Evolutionary conservation across 2,329 filamentous ascomycete species (phyloP).

Genomic region (Fusarium mangiferae): DNA sequence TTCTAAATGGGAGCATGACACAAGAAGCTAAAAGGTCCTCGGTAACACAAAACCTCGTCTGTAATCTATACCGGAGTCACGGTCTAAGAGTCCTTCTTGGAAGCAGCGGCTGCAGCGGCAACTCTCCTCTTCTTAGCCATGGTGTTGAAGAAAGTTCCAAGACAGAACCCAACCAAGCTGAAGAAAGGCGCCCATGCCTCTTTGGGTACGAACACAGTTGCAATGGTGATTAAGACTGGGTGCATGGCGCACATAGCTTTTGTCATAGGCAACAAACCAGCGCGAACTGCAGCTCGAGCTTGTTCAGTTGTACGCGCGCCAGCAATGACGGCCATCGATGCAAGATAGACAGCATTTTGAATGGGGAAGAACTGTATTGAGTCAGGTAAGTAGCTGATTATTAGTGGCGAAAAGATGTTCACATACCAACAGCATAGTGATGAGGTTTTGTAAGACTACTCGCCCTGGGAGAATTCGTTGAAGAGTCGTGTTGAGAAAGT

Average conservation of each 20-base stretch:
- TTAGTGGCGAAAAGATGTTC: no score
- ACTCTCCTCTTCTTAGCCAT: constrained; percentile 11
- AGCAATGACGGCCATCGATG: constrained; percentile 23
- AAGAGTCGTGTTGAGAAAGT: constrained; percentile 9
- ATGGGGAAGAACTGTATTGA: constrained; percentile 14
- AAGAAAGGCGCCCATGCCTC: constrained; percentile 10
- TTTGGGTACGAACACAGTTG: neutral
- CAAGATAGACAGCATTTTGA: constrained; percentile 18
- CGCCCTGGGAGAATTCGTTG: constrained; percentile 2
- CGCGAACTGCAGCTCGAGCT: constrained; percentile 1
- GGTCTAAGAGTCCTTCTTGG: neutral
- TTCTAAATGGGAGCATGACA: neutral
- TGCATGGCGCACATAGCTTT: constrained; percentile 20
- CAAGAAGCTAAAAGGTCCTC: neutral
- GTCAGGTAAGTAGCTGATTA: neutral
- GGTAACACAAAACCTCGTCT: neutral
- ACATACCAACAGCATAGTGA: constrained; percentile 12
- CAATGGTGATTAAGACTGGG: constrained; percentile 1
- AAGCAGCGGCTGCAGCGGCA: constrained; percentile 37
- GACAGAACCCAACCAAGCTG: constrained; percentile 10
- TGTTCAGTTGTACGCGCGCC: constrained; percentile 18
- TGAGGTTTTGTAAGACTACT: neutral
- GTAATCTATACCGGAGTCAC: neutral
- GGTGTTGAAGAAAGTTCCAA: constrained; percentile 14
- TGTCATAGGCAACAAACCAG: constrained; percentile 10